Evolutionary conservation across 2,329 filamentous ascomycete species (phyloP), one percentile per base, ranked within the genome.

Genomic region (Alternaria burnsii): DNA sequence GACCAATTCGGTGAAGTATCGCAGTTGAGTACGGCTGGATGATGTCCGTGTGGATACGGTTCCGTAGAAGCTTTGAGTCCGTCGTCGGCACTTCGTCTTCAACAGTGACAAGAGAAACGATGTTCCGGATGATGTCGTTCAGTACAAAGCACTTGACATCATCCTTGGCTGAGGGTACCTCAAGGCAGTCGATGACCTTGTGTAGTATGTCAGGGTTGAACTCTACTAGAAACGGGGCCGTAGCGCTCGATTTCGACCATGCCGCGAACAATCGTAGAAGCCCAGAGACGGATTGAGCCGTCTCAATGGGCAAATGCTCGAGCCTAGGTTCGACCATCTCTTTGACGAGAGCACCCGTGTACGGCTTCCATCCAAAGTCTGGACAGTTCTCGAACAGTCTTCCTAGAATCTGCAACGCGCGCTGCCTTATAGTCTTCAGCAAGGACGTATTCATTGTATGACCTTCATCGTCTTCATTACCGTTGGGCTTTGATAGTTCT

Each of bases 61-160:
- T 83, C 75, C 61, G 83, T n/a, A 85, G 66, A 87, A 87, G 83
- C 51, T 86, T 87, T 67, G 83, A 86, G 58, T 89, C 73, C 10
- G 79, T 77, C 0, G 71, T 55, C 2, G 62, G 42, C 2, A 51
- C 11, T 6, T 65, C 62, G 5, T 63, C 62, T 18, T 56, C 55
- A 12, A 22, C 40, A 9, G 52, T 36, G 5, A 71, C 70, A 42
- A 75, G 69, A 22, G 58, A 56, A 24, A 76, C 66, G 6, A 74
- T 52, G 47, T 53, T 71, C 41, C 85, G 34, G 94, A 99, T 78
- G 42, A 98, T 89, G 11, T 88, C 81, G 59, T 87, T 85, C 30
- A 99, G 82, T 1, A 94, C 87, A 74, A 92, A 97, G 0, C 91
- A 80, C 73, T 94, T 95, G 57, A 99, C 94, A 58, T 93, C 90